These are phyloP conservation scores for Solanum commersonii DNA, from an alignment of 257 asterid species.

Conservation along the genomic window DNA sequence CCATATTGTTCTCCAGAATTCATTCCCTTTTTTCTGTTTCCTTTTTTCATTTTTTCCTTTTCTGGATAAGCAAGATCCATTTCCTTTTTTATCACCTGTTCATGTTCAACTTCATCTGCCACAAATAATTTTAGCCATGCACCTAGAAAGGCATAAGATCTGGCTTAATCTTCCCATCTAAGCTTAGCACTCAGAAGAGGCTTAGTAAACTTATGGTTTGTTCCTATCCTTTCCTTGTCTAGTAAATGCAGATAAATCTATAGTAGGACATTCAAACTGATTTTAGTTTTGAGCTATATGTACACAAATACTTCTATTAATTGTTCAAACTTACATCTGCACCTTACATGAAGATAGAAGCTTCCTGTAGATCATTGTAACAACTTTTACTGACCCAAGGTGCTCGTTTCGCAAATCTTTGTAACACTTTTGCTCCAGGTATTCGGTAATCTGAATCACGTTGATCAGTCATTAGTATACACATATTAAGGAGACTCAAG, in stretches of 20 bases:
- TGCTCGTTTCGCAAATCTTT: conserved; percentile 36
- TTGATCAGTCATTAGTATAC: background rate
- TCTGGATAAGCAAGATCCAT: background rate
- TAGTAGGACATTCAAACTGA: background rate
- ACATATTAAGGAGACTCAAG: background rate
- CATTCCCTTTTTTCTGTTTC: background rate
- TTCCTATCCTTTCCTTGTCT: background rate
- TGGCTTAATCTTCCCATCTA: background rate
- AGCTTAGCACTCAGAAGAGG: background rate
- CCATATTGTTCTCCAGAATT: background rate
- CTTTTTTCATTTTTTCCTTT: background rate
- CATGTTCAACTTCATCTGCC: background rate
- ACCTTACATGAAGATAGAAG: conserved; percentile 47
- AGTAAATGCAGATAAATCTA: background rate
- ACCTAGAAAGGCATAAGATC: background rate
- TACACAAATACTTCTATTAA: background rate
- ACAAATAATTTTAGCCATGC: background rate
- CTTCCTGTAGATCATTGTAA: conserved; percentile 30
- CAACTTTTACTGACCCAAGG: conserved; percentile 35
- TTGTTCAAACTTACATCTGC: conserved; percentile 36
- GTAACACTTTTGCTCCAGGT: conserved; percentile 40
- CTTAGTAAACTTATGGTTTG: background rate
- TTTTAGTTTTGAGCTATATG: background rate
- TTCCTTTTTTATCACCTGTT: background rate
- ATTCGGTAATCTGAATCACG: conserved; percentile 30